Evolutionary conservation across 2,329 filamentous ascomycete genomes (phyloP).

Genomic region (Alternaria sp.): DNA sequence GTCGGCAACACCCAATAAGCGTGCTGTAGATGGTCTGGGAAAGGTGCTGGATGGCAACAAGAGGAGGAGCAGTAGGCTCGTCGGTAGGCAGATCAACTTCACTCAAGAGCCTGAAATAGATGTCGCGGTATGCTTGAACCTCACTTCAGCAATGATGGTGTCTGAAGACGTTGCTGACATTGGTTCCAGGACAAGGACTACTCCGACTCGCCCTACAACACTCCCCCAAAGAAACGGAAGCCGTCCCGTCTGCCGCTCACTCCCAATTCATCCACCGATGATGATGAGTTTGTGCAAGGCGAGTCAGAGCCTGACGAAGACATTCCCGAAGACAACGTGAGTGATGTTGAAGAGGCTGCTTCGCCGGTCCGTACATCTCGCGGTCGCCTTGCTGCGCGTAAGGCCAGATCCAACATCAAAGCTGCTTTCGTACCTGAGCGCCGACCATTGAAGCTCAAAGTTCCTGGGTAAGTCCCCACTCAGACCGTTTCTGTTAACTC

Average conservation of each 20-base stretch:
- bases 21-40: conserved; percentile 2
- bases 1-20: conserved; percentile 5
- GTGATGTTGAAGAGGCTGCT: background rate
- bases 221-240: conserved; percentile 24
- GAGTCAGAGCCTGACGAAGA: conserved; percentile 25
- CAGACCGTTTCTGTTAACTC: background rate
- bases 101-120: conserved; percentile 13
- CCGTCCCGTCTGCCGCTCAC: conserved; percentile 2
- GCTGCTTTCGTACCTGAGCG: background rate
- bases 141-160: background rate
- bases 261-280: conserved; percentile 13
- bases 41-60: conserved; percentile 1
- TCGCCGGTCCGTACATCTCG: background rate
- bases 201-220: conserved; percentile 8
- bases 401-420: conserved; percentile 22
- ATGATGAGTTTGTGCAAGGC: conserved; percentile 29
- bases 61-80: conserved; percentile 22
- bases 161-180: background rate
- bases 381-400: conserved; percentile 19
- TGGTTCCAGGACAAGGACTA: conserved; percentile 17
- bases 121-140: conserved; percentile 8
- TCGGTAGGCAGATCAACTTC: conserved; percentile 16
- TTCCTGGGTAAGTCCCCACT: background rate
- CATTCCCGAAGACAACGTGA: conserved; percentile 4
- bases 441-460: background rate